These are phyloP conservation scores for Marsdenia floribunda DNA, from an alignment of 257 asterid species.

Conservation along the genomic window DNA sequence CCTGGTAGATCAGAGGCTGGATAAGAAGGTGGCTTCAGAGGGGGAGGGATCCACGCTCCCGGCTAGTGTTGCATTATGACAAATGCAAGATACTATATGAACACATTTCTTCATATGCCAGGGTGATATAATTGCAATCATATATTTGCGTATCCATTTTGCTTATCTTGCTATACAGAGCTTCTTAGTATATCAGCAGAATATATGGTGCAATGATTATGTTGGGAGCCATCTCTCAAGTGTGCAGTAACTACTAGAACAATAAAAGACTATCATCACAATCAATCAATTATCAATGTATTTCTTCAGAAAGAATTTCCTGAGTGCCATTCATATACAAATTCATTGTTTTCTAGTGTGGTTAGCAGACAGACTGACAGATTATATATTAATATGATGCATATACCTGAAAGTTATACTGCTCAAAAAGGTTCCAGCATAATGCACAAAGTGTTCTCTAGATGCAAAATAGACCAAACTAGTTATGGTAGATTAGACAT, in stretches of 20 bases:
- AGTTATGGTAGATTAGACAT: background rate
- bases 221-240: background rate
- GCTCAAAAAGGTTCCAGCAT: background rate
- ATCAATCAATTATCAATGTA: background rate
- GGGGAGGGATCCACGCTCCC: constrained; percentile 27
- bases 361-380: background rate
- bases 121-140: too few relatives aligned
- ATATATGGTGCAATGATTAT: background rate
- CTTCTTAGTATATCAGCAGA: too few relatives aligned
- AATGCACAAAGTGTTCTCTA: background rate
- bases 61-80: constrained; percentile 33
- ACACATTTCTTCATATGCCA: background rate
- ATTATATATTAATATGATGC: background rate
- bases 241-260: background rate
- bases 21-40: constrained; percentile 22
- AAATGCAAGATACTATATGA: background rate
- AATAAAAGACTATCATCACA: background rate
- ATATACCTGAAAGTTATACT: background rate
- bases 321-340: background rate
- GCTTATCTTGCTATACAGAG: too few relatives aligned
- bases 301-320: background rate
- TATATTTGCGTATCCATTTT: too few relatives aligned
- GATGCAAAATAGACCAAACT: background rate
- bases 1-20: constrained; percentile 23
- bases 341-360: background rate